Evolutionary conservation across 2,329 filamentous ascomycete genomes (phyloP).

Genomic region (Beauveria caledonica): DNA sequence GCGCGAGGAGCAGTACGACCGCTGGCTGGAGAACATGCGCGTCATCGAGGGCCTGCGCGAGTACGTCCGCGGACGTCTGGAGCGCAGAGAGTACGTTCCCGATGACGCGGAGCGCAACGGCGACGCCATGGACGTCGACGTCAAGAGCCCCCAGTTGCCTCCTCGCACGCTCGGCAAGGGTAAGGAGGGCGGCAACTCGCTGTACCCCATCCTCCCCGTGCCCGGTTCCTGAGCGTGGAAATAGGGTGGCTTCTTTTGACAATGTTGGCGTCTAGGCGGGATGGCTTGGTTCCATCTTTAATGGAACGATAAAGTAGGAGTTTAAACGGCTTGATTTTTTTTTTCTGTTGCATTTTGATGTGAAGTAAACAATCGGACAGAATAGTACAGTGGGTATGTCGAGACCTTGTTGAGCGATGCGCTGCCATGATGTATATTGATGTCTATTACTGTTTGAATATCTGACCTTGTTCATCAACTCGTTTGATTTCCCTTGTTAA

Average conservation of each 20-base stretch:
- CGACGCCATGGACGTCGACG: conserved; percentile 31
- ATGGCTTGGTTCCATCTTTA: not conserved
- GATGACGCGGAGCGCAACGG: conserved; percentile 17
- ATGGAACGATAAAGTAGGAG: not conserved
- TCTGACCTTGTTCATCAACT: too few species aligned
- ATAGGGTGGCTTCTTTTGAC: not conserved
- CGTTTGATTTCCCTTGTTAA: too few species aligned
- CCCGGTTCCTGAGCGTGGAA: conserved; percentile 23
- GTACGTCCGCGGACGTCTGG: conserved; percentile 49
- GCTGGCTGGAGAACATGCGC: conserved; percentile 59
- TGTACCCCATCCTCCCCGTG: conserved; percentile 34
- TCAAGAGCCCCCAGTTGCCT: conserved; percentile 23
- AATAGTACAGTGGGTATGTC: not conserved
- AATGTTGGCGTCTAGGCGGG: not conserved
- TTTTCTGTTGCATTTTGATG: not conserved
- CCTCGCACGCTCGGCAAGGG: conserved; percentile 14
- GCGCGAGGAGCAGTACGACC: conserved; percentile 54
- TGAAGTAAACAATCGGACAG: not conserved
- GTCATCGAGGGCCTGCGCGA: conserved; percentile 54
- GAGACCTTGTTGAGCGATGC: not conserved
- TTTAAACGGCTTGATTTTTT: not conserved
- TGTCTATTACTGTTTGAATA: not conserved
- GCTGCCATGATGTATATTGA: conserved; percentile 5
- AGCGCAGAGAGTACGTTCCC: conserved; percentile 44
- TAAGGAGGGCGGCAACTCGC: conserved; percentile 24